Evolutionary conservation across 208 protist genomes (phyloP).

Genomic region (Crithidia brevicula): DNA sequence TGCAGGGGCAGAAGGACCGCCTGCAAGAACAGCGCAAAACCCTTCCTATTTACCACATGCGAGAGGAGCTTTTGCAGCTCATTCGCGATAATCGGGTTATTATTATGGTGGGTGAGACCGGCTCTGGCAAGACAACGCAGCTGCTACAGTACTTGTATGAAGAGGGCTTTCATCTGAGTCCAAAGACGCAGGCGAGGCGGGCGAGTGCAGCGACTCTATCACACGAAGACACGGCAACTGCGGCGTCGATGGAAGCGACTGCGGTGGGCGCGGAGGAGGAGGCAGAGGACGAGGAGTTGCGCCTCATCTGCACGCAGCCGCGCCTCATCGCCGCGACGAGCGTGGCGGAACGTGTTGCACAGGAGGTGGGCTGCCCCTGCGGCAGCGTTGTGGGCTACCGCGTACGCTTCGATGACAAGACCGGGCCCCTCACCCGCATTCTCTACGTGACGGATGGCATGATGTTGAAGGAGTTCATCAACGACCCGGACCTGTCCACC

Average conservation of each 20-base stretch:
- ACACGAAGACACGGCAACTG: neutral
- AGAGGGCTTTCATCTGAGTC: slow-evolving; percentile 67
- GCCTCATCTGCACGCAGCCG: slow-evolving; percentile 98
- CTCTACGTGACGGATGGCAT: slow-evolving; percentile 99
- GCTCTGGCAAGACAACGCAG: slow-evolving; percentile 94
- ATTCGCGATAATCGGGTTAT: slow-evolving; percentile 80
- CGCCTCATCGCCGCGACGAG: slow-evolving; percentile 99
- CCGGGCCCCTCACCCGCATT: slow-evolving; percentile 87
- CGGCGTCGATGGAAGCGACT: neutral
- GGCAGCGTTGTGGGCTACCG: slow-evolving; percentile 96
- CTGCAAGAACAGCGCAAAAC: slow-evolving; percentile 68
- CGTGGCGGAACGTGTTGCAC: slow-evolving; percentile 97
- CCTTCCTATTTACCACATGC: slow-evolving; percentile 95
- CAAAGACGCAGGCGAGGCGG: neutral
- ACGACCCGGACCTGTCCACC: slow-evolving; percentile 91
- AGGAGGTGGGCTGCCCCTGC: slow-evolving; percentile 91
- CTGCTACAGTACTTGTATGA: slow-evolving; percentile 92
- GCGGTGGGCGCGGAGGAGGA: slow-evolving; percentile 19
- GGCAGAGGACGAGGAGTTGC: slow-evolving; percentile 46
- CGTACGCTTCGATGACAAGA: slow-evolving; percentile 98
- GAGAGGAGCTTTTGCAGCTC: slow-evolving; percentile 88
- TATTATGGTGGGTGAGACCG: slow-evolving; percentile 95
- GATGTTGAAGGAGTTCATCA: slow-evolving; percentile 97
- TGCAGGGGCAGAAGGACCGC: slow-evolving; percentile 41
- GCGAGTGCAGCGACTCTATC: neutral